Percentiles rank a stretch among this genome's conserved stretches.
Evolutionary conservation across 192 early-diverging fungal genomes (phyloP).

Genomic region (Paraglomus occultum): DNA sequence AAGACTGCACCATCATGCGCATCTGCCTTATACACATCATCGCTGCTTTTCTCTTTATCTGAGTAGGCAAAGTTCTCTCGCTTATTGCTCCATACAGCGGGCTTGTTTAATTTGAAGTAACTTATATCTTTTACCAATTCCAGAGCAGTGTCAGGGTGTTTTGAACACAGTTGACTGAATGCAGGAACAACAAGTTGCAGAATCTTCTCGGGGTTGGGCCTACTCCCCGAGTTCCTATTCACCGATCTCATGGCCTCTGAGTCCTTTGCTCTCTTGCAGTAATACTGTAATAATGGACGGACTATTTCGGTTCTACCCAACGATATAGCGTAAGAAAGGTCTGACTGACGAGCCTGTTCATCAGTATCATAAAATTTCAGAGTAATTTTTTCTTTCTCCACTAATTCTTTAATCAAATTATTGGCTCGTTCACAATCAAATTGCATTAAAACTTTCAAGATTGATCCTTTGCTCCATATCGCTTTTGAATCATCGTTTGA

Average conservation of each 20-base stretch:
- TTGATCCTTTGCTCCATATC: background rate
- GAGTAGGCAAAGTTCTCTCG: constrained; percentile 2
- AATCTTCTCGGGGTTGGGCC: background rate
- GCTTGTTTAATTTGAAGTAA: background rate
- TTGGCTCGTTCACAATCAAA: constrained; percentile 10
- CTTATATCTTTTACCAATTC: constrained; percentile 1
- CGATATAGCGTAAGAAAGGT: background rate
- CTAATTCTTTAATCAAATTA: constrained; percentile 1
- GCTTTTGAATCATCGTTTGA: background rate
- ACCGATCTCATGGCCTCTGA: too few species aligned
- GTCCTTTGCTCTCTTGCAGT: constrained; percentile 1
- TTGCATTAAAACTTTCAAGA: constrained; percentile 19
- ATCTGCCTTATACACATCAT: background rate
- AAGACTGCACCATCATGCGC: background rate
- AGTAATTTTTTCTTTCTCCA: constrained; percentile 4
- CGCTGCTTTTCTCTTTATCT: background rate
- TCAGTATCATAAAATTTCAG: constrained; percentile 9
- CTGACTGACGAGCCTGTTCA: background rate
- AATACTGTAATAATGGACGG: constrained; percentile 6
- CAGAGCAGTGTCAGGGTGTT: background rate
- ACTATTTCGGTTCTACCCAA: constrained; percentile 14
- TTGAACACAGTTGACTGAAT: background rate
- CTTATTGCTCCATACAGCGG: background rate
- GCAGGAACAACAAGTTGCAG: background rate
- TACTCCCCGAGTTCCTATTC: constrained; percentile 7